Evolutionary conservation across 352 stramenopile species (phyloP), one percentile per base, ranked within the genome.

Genomic region (Globisporangium spinosum): DNA sequence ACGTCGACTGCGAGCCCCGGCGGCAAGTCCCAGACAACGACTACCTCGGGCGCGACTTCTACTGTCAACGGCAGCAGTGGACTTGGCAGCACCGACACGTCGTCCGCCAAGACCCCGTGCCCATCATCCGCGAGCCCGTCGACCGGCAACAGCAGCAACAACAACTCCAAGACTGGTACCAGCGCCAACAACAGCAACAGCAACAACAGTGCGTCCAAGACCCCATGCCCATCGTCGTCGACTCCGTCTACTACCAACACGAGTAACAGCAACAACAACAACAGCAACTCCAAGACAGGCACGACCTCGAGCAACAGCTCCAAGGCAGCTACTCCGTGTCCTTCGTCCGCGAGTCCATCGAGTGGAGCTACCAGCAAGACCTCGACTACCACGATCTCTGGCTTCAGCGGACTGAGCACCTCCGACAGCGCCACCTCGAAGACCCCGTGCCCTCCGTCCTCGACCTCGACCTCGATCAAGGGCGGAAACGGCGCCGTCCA

Each of bases 31-130:
- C 38, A 45, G 38, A 45, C 38, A 3, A 6, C 38, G 38, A 47
- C 13, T 3, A 47, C 40, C 13, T 47, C 40, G 13, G 40, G 40
- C 7, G 40, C 35, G 58, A 40, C 58, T 35, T 23, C 58, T 23
- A 63, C 35, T 51, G n/a, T 63, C 32, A 74, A 59, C 7, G 54
- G 54, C 22, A 59, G 38, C 54, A 59, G 54, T 10, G 54, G 54
- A 59, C 2, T 38, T 25, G 25, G 17, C 27, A 59, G 15, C 54
- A 22, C 27, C 54, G 22, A 3, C 27, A 58, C 3, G 25, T 15
- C 51, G 3, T 32, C 53, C 20, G 45, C 45, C 25, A 59, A 40
- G 6, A 59, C 27, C 5, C 54, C 54, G 9, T 59, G 54, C 17
- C 54, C 54, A 17, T 40, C 54, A 27, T 23, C 54, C 8, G 54